These are phyloP conservation scores for Leptographium lundbergii DNA, from an alignment of 2,329 filamentous ascomycete genomes.

Conservation along the genomic window DNA sequence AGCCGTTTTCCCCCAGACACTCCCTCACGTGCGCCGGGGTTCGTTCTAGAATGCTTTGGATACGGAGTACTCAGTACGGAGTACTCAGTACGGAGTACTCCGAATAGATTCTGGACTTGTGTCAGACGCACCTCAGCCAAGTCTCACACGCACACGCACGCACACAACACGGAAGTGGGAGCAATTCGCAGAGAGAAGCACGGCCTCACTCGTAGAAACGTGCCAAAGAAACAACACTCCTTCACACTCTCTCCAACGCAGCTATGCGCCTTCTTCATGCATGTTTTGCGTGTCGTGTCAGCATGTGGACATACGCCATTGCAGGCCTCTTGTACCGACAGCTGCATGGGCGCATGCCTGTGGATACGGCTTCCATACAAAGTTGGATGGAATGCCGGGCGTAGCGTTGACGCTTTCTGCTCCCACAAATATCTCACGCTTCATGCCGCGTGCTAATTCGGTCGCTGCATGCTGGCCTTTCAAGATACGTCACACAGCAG, in stretches of 20 bases:
- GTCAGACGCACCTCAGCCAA: neutral
- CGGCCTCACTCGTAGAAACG: neutral
- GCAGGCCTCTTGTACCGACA: neutral
- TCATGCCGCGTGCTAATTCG: neutral
- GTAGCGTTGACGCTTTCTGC: neutral
- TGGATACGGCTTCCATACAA: neutral
- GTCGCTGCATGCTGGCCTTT: neutral
- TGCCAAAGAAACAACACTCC: neutral
- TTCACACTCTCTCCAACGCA: neutral
- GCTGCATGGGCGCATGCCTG: neutral
- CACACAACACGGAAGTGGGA: neutral
- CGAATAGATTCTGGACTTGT: neutral
- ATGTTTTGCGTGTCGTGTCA: neutral
- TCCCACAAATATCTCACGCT: neutral
- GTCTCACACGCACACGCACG: neutral
- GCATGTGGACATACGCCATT: neutral
- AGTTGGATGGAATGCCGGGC: neutral
- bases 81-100: too few relatives aligned
- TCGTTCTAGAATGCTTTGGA: neutral
- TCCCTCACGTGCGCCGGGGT: neutral
- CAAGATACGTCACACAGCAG: neutral
- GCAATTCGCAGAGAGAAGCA: neutral
- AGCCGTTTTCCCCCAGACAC: neutral
- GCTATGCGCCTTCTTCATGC: neutral
- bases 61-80: too few relatives aligned